These are phyloP conservation scores for Canavalia gladiata DNA, from an alignment of 306 rosid genomes.

Conservation along the genomic window DNA sequence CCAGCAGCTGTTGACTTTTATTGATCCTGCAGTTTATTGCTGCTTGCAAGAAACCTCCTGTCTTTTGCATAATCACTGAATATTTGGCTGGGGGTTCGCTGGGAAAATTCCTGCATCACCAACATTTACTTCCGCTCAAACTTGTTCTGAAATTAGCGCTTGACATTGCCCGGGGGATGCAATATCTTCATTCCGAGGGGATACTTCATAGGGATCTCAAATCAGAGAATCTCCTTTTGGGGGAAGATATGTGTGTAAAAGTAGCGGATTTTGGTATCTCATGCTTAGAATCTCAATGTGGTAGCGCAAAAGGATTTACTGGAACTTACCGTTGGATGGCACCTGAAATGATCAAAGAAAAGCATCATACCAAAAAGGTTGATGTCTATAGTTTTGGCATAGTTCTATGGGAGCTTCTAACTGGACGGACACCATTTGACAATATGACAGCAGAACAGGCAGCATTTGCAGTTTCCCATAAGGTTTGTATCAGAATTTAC, in stretches of 20 bases:
- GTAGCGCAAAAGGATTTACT: conserved; percentile 81
- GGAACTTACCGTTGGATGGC: conserved; percentile 99
- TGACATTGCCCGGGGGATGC: conserved; percentile 87
- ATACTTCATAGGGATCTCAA: conserved; percentile 98
- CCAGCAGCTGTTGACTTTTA: conserved; percentile 37
- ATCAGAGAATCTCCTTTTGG: conserved; percentile 87
- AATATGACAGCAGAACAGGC: conserved; percentile 99
- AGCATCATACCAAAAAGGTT: conserved; percentile 89
- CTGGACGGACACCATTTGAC: conserved; percentile 85
- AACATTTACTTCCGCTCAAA: conserved; percentile 71
- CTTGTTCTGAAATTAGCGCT: conserved; percentile 82
- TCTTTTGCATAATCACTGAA: conserved; percentile 93
- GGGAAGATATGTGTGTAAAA: conserved; percentile 90
- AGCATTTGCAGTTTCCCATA: conserved; percentile 94
- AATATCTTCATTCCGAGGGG: conserved; percentile 92
- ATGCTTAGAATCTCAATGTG: conserved; percentile 85
- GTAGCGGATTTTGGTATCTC: conserved; percentile 99
- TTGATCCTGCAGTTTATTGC: conserved; percentile 77
- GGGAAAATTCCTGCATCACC: conserved; percentile 86
- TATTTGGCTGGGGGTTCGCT: conserved; percentile 90
- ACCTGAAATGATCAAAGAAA: conserved; percentile 94
- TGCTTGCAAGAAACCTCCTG: conserved; percentile 98
- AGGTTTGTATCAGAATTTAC: conserved; percentile 64
- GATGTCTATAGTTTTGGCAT: conserved; percentile 98
- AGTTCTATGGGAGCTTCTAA: conserved; percentile 95